phyloP scores from a whole-genome alignment of 352 stramenopile species.

The Globisporangium nodosum region DNA sequence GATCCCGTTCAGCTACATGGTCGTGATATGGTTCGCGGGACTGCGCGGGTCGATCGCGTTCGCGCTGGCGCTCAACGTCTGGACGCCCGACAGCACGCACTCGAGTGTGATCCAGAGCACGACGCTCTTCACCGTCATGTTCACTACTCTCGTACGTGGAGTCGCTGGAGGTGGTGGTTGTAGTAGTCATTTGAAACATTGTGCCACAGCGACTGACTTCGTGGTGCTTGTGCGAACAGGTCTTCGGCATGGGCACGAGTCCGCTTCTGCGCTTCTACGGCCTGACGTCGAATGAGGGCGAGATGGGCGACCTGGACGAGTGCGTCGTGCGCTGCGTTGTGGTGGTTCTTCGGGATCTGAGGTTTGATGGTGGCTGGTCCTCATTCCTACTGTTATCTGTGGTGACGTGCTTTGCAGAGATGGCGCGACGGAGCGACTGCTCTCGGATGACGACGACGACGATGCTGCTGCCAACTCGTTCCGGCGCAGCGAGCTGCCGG shows the following conservation, averaged over 20 bases:
- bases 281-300: conserved; percentile 37
- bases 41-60: conserved; percentile 92
- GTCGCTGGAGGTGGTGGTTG: background rate
- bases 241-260: conserved; percentile 74
- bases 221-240: conserved; percentile 17
- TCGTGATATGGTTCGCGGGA: conserved; percentile 91
- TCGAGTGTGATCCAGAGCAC: conserved; percentile 71
- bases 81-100: conserved; percentile 43
- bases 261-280: conserved; percentile 53
- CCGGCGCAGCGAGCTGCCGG: conserved; percentile 14
- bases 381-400: background rate
- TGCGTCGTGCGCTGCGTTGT: conserved; percentile 19
- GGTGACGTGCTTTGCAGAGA: conserved; percentile 13
- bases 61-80: conserved; percentile 75
- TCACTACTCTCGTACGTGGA: conserved; percentile 56
- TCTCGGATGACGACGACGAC: conserved; percentile 40
- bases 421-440: conserved; percentile 43
- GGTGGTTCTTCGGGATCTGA: background rate
- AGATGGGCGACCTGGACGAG: conserved; percentile 38
- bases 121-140: conserved; percentile 80
- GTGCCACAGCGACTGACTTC: conserved; percentile 1
- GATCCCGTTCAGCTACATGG: conserved; percentile 75
- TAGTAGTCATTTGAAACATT: background rate
- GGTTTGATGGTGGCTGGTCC: background rate
- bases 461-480: conserved; percentile 18